phyloP scores from a whole-genome alignment of 1,139 yeast species.

The Debaryomycetaceae sp. region DNA sequence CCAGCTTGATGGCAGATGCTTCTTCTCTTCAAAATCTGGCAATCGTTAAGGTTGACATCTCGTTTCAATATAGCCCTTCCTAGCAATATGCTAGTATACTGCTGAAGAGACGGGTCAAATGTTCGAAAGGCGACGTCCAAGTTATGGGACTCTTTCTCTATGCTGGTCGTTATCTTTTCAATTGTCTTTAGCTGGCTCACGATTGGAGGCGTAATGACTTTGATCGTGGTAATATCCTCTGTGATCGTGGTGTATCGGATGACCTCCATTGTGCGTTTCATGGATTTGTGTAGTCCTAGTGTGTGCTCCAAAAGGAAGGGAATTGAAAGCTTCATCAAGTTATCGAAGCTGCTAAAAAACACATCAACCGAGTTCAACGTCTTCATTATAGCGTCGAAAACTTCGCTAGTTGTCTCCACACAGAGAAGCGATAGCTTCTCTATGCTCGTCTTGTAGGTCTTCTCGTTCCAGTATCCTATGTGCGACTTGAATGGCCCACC shows the following conservation, averaged over 20 bases:
- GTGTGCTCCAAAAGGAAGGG: slow-evolving; percentile 35
- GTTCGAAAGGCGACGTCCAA: slow-evolving; percentile 28
- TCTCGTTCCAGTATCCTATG: slow-evolving; percentile 26
- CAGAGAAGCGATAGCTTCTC: slow-evolving; percentile 19
- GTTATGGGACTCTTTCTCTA: slow-evolving; percentile 32
- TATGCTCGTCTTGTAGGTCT: slow-evolving; percentile 22
- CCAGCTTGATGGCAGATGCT: slow-evolving; percentile 43
- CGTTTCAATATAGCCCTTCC: slow-evolving; percentile 43
- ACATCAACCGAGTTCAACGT: slow-evolving; percentile 30
- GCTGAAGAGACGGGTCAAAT: slow-evolving; percentile 34
- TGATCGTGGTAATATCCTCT: slow-evolving; percentile 20
- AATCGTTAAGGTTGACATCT: slow-evolving; percentile 26
- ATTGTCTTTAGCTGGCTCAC: slow-evolving; percentile 30
- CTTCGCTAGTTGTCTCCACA: slow-evolving; percentile 18
- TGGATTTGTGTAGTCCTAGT: slow-evolving; percentile 21
- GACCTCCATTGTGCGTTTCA: slow-evolving; percentile 22
- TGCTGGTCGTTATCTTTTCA: slow-evolving; percentile 36
- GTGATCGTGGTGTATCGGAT: slow-evolving; percentile 26
- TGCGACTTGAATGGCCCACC: slow-evolving; percentile 13
- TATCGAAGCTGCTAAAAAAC: slow-evolving; percentile 36
- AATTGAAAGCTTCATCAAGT: slow-evolving; percentile 35
- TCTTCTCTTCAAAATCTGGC: slow-evolving; percentile 36
- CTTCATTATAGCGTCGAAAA: slow-evolving; percentile 20
- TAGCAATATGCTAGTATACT: slow-evolving; percentile 35
- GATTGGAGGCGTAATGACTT: slow-evolving; percentile 18